phyloP scores from a whole-genome alignment of 331 rosid genomes.

The Acacia pycnantha region DNA sequence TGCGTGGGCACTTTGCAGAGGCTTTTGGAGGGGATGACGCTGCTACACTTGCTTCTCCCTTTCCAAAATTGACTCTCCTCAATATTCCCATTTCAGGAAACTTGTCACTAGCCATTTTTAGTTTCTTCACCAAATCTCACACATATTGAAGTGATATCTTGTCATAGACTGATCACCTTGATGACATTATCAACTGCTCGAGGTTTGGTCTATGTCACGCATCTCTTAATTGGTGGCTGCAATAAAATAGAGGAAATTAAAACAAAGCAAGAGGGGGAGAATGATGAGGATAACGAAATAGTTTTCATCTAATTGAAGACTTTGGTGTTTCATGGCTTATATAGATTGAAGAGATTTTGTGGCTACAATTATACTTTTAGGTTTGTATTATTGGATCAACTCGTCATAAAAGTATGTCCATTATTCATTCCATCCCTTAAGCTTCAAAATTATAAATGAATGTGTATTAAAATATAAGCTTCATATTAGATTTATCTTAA shows the following conservation, averaged over 20 bases:
- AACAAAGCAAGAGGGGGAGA: not conserved
- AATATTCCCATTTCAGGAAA: not conserved
- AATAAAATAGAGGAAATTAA: not conserved
- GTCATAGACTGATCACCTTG: not conserved
- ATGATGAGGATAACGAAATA: not conserved
- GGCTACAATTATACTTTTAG: no score
- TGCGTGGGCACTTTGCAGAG: not conserved
- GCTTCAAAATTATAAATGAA: no score
- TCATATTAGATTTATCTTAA: no score
- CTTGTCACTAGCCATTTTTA: no score
- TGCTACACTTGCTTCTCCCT: no score
- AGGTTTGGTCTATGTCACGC: not conserved
- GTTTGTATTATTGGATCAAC: no score
- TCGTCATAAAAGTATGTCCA: not conserved
- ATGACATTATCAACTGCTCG: not conserved
- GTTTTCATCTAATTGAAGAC: not conserved
- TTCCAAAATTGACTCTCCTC: not conserved
- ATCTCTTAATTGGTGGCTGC: accelerated
- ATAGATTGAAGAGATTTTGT: no score
- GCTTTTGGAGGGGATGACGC: not conserved
- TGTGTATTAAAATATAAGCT: no score
- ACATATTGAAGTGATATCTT: accelerated
- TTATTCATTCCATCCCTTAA: no score
- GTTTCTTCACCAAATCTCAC: not conserved
- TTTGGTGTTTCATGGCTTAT: not conserved